A percentile compares a stretch with the other conserved stretches of the same genome.
phyloP scores from a whole-genome alignment of 257 asterid genomes.

The Leptodermis oblonga region DNA sequence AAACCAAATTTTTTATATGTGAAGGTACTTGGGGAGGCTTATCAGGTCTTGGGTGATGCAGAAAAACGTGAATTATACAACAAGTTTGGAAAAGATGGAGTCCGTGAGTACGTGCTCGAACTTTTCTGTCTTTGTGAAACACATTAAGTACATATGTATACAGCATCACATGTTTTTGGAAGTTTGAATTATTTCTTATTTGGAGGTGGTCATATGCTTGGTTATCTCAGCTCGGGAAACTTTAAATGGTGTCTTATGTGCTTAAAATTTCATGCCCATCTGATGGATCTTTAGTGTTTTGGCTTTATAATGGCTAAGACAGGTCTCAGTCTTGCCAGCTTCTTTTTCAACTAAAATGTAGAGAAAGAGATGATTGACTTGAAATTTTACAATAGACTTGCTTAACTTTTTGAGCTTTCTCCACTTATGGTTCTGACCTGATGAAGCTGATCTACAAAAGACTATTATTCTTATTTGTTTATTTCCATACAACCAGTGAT shows the following conservation, averaged over 20 bases:
- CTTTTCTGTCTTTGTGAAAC: not conserved
- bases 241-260: not conserved
- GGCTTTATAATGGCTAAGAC: not conserved
- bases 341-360: not conserved
- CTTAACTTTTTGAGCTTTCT: conserved; percentile 6
- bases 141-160: not conserved
- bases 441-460: not conserved
- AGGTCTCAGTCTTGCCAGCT: not conserved
- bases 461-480: conserved; percentile 1
- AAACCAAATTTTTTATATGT: conserved; percentile 13
- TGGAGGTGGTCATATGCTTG: not conserved
- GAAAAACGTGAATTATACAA: conserved; percentile 62
- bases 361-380: not conserved
- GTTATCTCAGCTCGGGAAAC: not conserved
- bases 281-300: not conserved
- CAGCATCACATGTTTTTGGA: not conserved
- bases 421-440: not conserved
- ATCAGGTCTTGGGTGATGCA: conserved; percentile 77
- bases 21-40: conserved; percentile 82
- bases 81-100: conserved; percentile 64
- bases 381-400: not conserved
- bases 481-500: conserved; percentile 37
- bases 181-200: not conserved
- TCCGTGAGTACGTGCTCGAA: conserved; percentile 43
- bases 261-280: not conserved